Percentiles rank a stretch among this genome's conserved stretches.
These are phyloP conservation scores for Sparassis latifolia DNA, from an alignment of 1,284 basidiomycete species.

Conservation along the genomic window DNA sequence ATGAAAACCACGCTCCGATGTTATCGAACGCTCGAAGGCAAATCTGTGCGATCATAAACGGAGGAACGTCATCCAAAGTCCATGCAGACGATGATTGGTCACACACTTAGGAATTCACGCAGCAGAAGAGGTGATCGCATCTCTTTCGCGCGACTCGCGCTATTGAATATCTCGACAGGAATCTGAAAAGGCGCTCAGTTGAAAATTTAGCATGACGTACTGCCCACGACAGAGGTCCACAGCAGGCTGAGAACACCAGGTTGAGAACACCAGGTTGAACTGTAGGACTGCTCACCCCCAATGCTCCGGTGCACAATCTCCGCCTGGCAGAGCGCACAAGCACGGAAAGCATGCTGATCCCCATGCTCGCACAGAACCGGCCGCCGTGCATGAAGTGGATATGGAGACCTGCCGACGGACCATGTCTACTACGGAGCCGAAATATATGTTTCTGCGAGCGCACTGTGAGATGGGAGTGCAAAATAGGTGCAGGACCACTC, in stretches of 20 bases:
- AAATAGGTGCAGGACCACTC: constrained; percentile 1
- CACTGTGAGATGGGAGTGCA: constrained; percentile 2
- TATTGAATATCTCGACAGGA: constrained; percentile 44
- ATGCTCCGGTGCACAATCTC: constrained; percentile 63
- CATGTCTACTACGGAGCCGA: constrained; percentile 37
- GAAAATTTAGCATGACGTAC: constrained; percentile 6
- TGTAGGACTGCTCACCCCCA: constrained; percentile 57
- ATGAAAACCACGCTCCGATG: constrained; percentile 25
- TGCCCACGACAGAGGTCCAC: constrained; percentile 48
- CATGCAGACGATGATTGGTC: background rate
- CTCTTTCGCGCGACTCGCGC: constrained; percentile 53
- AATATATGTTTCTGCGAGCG: constrained; percentile 34
- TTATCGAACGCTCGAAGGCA: constrained; percentile 43
- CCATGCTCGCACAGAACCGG: constrained; percentile 50
- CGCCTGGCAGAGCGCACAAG: constrained; percentile 52
- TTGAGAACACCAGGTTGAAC: constrained; percentile 47
- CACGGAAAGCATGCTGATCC: constrained; percentile 47
- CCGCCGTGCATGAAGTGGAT: constrained; percentile 58
- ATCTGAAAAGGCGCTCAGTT: constrained; percentile 23
- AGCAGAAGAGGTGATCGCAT: constrained; percentile 48
- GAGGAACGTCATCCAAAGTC: background rate
- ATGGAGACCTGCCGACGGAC: constrained; percentile 45
- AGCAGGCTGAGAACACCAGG: constrained; percentile 47
- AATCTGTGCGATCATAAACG: constrained; percentile 38
- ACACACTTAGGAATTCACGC: constrained; percentile 45